These are phyloP conservation scores for Sarocladiaceae sp. DNA, from an alignment of 2,329 filamentous ascomycete genomes.

Conservation along the genomic window DNA sequence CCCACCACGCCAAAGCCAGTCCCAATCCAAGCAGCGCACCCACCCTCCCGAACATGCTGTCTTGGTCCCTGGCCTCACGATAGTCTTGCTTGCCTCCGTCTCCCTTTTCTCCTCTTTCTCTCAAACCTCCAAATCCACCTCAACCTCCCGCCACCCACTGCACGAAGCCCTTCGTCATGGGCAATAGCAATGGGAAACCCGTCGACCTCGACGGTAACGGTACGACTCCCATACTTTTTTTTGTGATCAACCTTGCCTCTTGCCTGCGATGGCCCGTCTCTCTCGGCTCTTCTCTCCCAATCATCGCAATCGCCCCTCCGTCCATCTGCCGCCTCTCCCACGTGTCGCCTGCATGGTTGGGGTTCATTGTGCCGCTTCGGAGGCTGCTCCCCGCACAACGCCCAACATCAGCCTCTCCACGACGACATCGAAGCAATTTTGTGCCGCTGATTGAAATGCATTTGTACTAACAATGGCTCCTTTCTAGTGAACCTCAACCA, in stretches of 20 bases:
- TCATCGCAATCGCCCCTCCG: conserved; percentile 15
- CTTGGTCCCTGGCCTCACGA: conserved; percentile 10
- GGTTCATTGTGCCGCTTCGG: conserved; percentile 4
- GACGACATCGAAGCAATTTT: background rate
- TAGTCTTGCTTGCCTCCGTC: conserved; percentile 4
- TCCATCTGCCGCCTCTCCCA: conserved; percentile 16
- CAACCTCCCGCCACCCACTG: conserved; percentile 15
- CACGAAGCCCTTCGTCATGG: conserved; percentile 64
- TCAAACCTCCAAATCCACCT: background rate
- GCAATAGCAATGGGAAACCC: conserved; percentile 92
- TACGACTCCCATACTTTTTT: conserved; percentile 32
- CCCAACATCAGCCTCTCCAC: conserved; percentile 11
- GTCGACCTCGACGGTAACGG: conserved; percentile 91
- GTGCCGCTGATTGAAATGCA: conserved; percentile 11
- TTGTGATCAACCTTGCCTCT: background rate
- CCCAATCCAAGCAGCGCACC: conserved; percentile 3
- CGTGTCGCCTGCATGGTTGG: conserved; percentile 19
- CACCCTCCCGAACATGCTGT: conserved; percentile 8
- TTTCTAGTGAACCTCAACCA: conserved; percentile 87
- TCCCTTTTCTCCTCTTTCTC: conserved; percentile 9
- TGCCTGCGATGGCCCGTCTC: conserved; percentile 11
- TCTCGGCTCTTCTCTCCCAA: conserved; percentile 7
- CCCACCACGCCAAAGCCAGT: background rate
- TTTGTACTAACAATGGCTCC: background rate
- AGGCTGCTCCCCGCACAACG: conserved; percentile 4